Conservation (phyloP, 2,329 filamentous ascomycete genomes). For the Cladophialophora yegresii region DNA sequence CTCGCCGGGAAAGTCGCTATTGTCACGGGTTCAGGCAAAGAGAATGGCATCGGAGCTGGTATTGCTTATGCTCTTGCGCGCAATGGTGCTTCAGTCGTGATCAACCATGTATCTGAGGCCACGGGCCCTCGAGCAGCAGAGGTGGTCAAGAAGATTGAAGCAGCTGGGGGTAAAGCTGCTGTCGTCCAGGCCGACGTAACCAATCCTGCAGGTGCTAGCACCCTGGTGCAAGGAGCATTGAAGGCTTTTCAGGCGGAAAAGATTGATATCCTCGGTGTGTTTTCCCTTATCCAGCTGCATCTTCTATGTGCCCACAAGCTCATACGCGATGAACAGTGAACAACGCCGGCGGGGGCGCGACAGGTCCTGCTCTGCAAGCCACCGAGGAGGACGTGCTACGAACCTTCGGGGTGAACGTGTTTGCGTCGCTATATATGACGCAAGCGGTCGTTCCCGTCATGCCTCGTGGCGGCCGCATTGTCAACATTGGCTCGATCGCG, state of each 20-base stretch:
- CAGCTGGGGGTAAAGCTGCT: constrained; percentile 34
- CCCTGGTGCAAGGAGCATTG: constrained; percentile 19
- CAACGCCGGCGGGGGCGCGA: constrained; percentile 36
- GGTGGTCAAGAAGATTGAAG: constrained; percentile 27
- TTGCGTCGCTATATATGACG: constrained; percentile 42
- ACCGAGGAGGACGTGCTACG: constrained; percentile 50
- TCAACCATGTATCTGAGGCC: constrained; percentile 39
- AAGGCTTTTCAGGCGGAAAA: constrained; percentile 25
- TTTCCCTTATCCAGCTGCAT: not conserved
- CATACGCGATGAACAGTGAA: constrained; percentile 28
- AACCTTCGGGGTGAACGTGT: constrained; percentile 60
- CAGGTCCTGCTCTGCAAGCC: constrained; percentile 32
- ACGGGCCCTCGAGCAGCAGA: constrained; percentile 38
- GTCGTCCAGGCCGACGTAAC: constrained; percentile 23
- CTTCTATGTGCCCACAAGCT: not conserved
- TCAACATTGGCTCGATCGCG: constrained; percentile 44
- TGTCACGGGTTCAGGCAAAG: constrained; percentile 41
- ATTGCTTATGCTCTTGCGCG: constrained; percentile 39
- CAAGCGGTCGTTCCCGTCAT: constrained; percentile 22
- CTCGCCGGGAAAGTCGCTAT: constrained; percentile 41
- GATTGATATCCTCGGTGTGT: constrained; percentile 34
- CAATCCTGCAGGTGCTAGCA: constrained; percentile 16
- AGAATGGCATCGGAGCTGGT: constrained; percentile 41
- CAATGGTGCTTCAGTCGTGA: constrained; percentile 38
- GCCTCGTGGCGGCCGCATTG: constrained; percentile 48